phyloP scores from a whole-genome alignment of 331 rosid genomes.

The Dryas integrifolia region DNA sequence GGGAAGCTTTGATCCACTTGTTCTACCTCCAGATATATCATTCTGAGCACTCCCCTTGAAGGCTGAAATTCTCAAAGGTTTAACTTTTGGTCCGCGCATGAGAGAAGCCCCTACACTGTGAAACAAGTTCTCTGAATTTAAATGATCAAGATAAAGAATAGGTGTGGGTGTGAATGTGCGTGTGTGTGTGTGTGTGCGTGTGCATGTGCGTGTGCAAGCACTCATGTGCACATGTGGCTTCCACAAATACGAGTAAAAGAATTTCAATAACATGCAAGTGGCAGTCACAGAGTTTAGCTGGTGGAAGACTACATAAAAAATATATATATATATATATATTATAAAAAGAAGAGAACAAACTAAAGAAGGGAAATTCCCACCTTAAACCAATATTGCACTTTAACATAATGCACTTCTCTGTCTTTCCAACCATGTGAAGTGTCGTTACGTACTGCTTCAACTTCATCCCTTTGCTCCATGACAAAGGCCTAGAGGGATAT shows the following conservation, averaged over 20 bases:
- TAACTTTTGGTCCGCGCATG: slow-evolving; percentile 51
- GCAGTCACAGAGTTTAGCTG: background rate
- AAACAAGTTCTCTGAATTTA: slow-evolving; percentile 47
- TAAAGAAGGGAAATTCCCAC: slow-evolving; percentile 35
- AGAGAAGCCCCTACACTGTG: slow-evolving; percentile 79
- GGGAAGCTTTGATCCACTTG: slow-evolving; percentile 50
- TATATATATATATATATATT: background rate
- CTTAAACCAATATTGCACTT: slow-evolving; percentile 53
- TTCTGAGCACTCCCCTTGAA: slow-evolving; percentile 68
- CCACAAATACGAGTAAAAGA: slow-evolving; percentile 8
- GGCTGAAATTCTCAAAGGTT: slow-evolving; percentile 56
- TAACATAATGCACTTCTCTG: slow-evolving; percentile 38
- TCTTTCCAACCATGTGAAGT: slow-evolving; percentile 47
- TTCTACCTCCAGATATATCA: slow-evolving; percentile 47
- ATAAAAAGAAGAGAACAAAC: background rate
- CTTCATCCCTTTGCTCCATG: slow-evolving; percentile 58
- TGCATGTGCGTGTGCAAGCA: slow-evolving; percentile 4
- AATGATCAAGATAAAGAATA: slow-evolving; percentile 20
- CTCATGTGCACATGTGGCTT: slow-evolving; percentile 2
- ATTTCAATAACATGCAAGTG: slow-evolving; percentile 7
- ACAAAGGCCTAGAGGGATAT: slow-evolving; percentile 41
- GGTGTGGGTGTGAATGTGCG: background rate
- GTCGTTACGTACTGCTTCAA: slow-evolving; percentile 52
- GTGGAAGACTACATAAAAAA: background rate
- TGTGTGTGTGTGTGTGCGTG: slow-evolving; percentile 2